Evolutionary conservation across 2,329 filamentous ascomycete species (phyloP).

Genomic region (Fusarium oligoseptatum): DNA sequence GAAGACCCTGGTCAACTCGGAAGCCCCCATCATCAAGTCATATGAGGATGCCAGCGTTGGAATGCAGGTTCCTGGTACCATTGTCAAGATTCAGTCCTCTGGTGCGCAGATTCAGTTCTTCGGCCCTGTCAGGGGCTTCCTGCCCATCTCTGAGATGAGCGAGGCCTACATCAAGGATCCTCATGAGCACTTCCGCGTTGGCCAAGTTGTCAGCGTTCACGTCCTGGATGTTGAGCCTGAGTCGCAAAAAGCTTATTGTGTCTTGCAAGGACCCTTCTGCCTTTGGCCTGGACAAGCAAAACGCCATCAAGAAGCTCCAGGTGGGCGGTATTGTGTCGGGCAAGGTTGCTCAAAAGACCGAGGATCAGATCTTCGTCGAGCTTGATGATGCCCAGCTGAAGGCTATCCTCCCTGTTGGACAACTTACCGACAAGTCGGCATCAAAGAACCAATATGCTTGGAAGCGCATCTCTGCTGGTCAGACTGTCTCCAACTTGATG

Average conservation of each 20-base stretch:
- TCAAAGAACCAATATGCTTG: conserved; percentile 83
- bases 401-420: conserved; percentile 80
- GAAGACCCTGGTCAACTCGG: conserved; percentile 93
- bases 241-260: conserved; percentile 78
- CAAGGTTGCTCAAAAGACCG: conserved; percentile 84
- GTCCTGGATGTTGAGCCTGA: conserved; percentile 84
- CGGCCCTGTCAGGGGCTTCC: conserved; percentile 83
- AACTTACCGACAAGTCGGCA: conserved; percentile 86
- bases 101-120: conserved; percentile 96
- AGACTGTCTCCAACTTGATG: conserved; percentile 84
- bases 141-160: conserved; percentile 97
- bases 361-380: conserved; percentile 82
- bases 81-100: conserved; percentile 81
- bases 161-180: conserved; percentile 95
- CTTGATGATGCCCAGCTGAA: conserved; percentile 80
- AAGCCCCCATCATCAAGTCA: conserved; percentile 81
- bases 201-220: conserved; percentile 92
- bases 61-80: conserved; percentile 85
- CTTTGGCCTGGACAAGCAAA: conserved; percentile 81
- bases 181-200: conserved; percentile 86
- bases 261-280: conserved; percentile 92
- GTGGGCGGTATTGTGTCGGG: conserved; percentile 82
- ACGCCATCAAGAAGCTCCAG: conserved; percentile 79
- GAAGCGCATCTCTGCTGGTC: conserved; percentile 86
- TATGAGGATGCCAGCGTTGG: conserved; percentile 82